Percentiles rank a stretch among this genome's conserved stretches.
phyloP scores from a whole-genome alignment of 768 basidiomycete genomes.

The Galerina marginata region DNA sequence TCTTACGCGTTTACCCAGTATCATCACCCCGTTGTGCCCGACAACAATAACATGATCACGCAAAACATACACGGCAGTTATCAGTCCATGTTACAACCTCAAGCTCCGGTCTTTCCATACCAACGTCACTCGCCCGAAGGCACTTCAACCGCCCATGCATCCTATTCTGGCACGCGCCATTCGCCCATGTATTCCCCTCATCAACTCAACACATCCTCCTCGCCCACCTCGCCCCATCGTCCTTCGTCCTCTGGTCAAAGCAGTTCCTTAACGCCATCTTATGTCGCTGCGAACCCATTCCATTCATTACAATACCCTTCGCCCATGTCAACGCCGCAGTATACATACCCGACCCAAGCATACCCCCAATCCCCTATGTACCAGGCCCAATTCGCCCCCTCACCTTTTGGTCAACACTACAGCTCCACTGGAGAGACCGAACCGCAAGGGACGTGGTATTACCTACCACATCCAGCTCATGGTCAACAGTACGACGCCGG shows the following conservation, averaged over 20 bases:
- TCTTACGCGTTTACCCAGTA: constrained; percentile 42
- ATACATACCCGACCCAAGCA: constrained; percentile 41
- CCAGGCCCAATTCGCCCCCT: constrained; percentile 38
- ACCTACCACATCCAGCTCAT: constrained; percentile 39
- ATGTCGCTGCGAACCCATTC: constrained; percentile 31
- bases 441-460: constrained; percentile 60
- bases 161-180: constrained; percentile 29
- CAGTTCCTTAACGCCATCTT: constrained; percentile 31
- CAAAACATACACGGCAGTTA: constrained; percentile 49
- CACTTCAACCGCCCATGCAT: constrained; percentile 28
- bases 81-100: constrained; percentile 45
- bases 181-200: constrained; percentile 34
- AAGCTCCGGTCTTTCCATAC: constrained; percentile 45
- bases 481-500: constrained; percentile 33
- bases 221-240: constrained; percentile 30
- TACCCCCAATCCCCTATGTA: constrained; percentile 39
- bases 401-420: constrained; percentile 44
- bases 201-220: constrained; percentile 23
- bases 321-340: constrained; percentile 35
- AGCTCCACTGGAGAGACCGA: constrained; percentile 38
- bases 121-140: constrained; percentile 40
- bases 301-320: constrained; percentile 42
- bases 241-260: constrained; percentile 28
- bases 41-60: constrained; percentile 39
- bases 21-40: constrained; percentile 38